Evolutionary conservation across 2,329 filamentous ascomycete genomes (phyloP).

Genomic region (Penicillium sp.): DNA sequence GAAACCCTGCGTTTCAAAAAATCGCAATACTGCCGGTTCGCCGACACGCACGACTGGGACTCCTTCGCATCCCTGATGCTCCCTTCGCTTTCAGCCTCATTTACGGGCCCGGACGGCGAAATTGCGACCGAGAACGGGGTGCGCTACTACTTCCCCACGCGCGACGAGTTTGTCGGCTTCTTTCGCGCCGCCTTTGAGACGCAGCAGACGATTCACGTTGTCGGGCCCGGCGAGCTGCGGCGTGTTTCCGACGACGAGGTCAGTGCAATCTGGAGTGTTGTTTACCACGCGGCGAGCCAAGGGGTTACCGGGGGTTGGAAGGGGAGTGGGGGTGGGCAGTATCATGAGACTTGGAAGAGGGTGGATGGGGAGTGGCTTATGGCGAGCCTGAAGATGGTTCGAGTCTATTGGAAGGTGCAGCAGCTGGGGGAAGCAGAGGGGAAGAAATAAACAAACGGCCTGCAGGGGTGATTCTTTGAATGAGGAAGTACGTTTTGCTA

Average conservation of each 20-base stretch:
- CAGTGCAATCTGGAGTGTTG: not conserved
- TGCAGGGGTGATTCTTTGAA: too few relatives aligned
- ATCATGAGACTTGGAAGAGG: conserved; percentile 7
- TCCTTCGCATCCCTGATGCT: not conserved
- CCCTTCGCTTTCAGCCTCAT: not conserved
- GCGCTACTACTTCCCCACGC: not conserved
- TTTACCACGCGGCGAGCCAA: not conserved
- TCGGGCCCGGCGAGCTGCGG: conserved; percentile 7
- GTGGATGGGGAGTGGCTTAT: conserved; percentile 7
- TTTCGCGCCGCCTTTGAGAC: conserved; percentile 6
- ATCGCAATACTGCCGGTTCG: conserved; percentile 15
- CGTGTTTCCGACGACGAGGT: not conserved
- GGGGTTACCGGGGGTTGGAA: not conserved
- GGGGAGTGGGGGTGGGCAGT: conserved; percentile 9
- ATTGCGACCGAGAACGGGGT: not conserved
- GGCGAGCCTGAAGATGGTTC: conserved; percentile 1
- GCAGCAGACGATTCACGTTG: conserved; percentile 14
- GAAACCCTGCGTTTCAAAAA: conserved; percentile 10
- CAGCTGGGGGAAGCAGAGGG: not conserved
- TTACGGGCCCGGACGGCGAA: not conserved
- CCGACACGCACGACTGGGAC: conserved; percentile 9
- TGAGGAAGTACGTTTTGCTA: too few relatives aligned
- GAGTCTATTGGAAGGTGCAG: conserved; percentile 2
- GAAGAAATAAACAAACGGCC: too few relatives aligned
- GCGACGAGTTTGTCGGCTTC: conserved; percentile 1